Conservation (phyloP, 78 protist genomes). For the Dictyostelium firmibasis region DNA sequence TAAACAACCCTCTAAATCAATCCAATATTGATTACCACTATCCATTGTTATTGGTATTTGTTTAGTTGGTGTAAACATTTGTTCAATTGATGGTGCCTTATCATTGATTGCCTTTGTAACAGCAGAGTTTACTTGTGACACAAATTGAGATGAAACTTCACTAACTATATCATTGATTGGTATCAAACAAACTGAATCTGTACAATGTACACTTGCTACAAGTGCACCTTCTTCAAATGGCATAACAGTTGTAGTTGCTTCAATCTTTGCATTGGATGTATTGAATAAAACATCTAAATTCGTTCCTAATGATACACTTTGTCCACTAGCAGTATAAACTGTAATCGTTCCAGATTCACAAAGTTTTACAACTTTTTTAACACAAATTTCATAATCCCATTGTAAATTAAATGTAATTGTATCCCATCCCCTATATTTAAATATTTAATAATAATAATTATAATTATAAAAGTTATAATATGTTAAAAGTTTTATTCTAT, state of each 20-base stretch:
- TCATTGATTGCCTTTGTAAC: neutral
- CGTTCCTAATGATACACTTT: neutral
- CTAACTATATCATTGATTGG: slow-evolving; percentile 20
- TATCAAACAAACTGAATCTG: slow-evolving; percentile 1
- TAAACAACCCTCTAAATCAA: neutral
- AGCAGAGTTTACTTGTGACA: neutral
- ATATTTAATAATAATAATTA: too few species aligned
- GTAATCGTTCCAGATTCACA: slow-evolving; percentile 40
- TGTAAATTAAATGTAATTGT: neutral
- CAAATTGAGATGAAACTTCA: slow-evolving; percentile 17
- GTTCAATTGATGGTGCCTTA: neutral
- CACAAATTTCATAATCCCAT: slow-evolving; percentile 59
- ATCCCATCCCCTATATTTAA: neutral
- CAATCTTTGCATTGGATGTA: neutral
- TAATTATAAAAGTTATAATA: too few species aligned
- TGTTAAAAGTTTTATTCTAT: too few species aligned
- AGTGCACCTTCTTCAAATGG: neutral
- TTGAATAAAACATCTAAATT: neutral
- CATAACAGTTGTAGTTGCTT: neutral
- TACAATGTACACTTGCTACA: neutral
- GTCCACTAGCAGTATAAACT: neutral
- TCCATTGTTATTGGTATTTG: neutral
- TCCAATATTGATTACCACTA: neutral
- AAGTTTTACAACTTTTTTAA: neutral
- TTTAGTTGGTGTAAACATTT: neutral